Conservation (phyloP, 116 monocot genomes). For the Trichopus zeylanicus region DNA sequence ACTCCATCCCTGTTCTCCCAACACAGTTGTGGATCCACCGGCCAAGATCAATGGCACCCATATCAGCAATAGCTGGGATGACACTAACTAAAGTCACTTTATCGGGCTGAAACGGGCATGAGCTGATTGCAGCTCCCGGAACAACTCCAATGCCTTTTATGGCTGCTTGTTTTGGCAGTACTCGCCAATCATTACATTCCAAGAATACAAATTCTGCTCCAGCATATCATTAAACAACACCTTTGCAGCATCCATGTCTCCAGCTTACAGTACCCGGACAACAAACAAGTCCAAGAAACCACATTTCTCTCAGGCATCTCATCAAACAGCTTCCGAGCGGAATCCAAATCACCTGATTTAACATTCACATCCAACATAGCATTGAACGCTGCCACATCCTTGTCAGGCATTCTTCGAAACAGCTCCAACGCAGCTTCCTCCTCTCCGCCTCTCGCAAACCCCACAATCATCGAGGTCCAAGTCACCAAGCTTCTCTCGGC, state of each 20-base stretch:
- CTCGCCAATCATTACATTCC: constrained; percentile 56
- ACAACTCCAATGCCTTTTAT: constrained; percentile 27
- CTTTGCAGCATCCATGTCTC: constrained; percentile 34
- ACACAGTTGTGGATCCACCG: constrained; percentile 37
- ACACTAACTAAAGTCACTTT: constrained; percentile 35
- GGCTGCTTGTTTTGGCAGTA: constrained; percentile 40
- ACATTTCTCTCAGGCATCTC: constrained; percentile 38
- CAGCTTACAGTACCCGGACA: constrained; percentile 38
- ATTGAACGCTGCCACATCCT: constrained; percentile 35
- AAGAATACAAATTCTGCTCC: constrained; percentile 47
- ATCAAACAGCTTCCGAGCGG: constrained; percentile 32
- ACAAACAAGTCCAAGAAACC: constrained; percentile 62
- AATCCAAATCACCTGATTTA: constrained; percentile 26
- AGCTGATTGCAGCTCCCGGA: constrained; percentile 32
- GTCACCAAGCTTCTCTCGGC: constrained; percentile 9
- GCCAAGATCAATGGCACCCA: constrained; percentile 27
- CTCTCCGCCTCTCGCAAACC: constrained; percentile 23
- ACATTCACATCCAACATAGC: constrained; percentile 40
- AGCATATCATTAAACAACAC: constrained; percentile 46
- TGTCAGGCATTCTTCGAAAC: constrained; percentile 32
- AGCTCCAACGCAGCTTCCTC: constrained; percentile 17
- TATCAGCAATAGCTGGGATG: constrained; percentile 32
- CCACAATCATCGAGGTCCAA: constrained; percentile 32
- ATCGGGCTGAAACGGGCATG: constrained; percentile 16
- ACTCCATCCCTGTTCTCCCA: constrained; percentile 17